phyloP scores from a whole-genome alignment of 2,329 filamentous ascomycete species.

The Colletotrichum chlorophyti region DNA sequence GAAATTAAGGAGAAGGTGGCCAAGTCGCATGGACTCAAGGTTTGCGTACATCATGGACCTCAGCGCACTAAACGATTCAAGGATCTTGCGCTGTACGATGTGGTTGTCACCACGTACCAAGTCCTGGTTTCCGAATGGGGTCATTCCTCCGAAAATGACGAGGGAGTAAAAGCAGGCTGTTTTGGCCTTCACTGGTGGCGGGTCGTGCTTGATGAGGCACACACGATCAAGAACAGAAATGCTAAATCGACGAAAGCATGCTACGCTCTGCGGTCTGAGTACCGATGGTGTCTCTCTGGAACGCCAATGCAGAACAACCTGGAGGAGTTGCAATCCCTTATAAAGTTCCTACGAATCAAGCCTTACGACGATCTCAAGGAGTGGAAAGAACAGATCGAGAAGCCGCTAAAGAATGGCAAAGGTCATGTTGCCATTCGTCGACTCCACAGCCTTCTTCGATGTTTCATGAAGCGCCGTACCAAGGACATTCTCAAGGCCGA shows the following conservation, averaged over 20 bases:
- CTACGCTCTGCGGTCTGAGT: conserved; percentile 83
- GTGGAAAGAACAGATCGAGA: conserved; percentile 92
- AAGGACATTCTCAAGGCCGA: conserved; percentile 95
- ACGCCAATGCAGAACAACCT: conserved; percentile 99
- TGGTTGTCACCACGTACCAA: conserved; percentile 97
- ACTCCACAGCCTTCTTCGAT: conserved; percentile 83
- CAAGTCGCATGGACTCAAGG: conserved; percentile 72
- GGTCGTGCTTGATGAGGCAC: conserved; percentile 93
- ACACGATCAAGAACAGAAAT: conserved; percentile 98
- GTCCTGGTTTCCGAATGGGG: conserved; percentile 92
- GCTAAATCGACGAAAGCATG: conserved; percentile 94
- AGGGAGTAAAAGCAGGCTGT: conserved; percentile 76
- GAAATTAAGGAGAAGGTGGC: conserved; percentile 87
- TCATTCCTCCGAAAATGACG: conserved; percentile 65
- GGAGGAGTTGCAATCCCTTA: conserved; percentile 92
- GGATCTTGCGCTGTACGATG: conserved; percentile 84
- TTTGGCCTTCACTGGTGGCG: conserved; percentile 96
- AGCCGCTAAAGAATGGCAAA: conserved; percentile 87
- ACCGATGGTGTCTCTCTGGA: conserved; percentile 94
- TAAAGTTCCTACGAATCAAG: conserved; percentile 90
- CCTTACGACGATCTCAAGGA: conserved; percentile 85
- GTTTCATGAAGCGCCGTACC: conserved; percentile 98
- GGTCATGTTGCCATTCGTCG: conserved; percentile 89
- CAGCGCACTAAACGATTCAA: conserved; percentile 80
- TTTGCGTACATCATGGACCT: conserved; percentile 90